Percentiles rank a stretch among this genome's conserved stretches.
Evolutionary conservation across 2,329 filamentous ascomycete species (phyloP).

Genomic region (Nemania diffusa): DNA sequence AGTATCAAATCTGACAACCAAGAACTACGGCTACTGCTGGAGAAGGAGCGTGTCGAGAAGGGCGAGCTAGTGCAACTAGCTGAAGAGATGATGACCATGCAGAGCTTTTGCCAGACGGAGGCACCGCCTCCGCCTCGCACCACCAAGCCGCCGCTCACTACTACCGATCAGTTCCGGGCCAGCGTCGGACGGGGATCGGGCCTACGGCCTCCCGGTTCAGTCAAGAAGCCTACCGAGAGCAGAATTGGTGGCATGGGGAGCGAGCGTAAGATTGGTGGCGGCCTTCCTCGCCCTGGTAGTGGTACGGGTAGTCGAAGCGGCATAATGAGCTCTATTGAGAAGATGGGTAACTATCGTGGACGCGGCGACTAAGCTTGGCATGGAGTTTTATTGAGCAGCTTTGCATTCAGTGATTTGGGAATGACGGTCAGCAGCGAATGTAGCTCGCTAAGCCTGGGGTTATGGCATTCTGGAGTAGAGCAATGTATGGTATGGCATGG

Average conservation of each 20-base stretch:
- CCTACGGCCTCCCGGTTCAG: constrained; percentile 68
- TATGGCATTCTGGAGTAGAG: constrained; percentile 25
- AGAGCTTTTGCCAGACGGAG: constrained; percentile 57
- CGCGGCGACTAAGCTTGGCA: constrained; percentile 45
- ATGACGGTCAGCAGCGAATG: not conserved
- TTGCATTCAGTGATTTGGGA: constrained; percentile 10
- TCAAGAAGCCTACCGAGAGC: constrained; percentile 57
- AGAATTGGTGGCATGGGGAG: constrained; percentile 58
- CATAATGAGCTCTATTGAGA: constrained; percentile 87
- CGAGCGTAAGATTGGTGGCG: constrained; percentile 58
- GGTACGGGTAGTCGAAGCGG: constrained; percentile 67
- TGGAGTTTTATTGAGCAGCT: not conserved
- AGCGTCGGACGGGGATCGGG: constrained; percentile 67
- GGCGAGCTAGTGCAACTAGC: constrained; percentile 83
- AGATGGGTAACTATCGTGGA: constrained; percentile 76
- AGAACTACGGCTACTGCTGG: constrained; percentile 71
- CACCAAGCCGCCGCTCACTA: constrained; percentile 20
- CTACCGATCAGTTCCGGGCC: constrained; percentile 56
- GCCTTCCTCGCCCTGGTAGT: constrained; percentile 62
- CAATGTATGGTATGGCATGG: constrained; percentile 21
- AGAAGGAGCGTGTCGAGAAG: constrained; percentile 83
- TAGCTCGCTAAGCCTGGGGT: constrained; percentile 1
- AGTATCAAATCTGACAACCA: constrained; percentile 77
- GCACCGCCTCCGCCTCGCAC: constrained; percentile 34
- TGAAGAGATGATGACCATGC: constrained; percentile 83